These are phyloP conservation scores for Miscanthus lutarioriparius DNA, from an alignment of 176 grass and related monocot genomes.

Conservation along the genomic window DNA sequence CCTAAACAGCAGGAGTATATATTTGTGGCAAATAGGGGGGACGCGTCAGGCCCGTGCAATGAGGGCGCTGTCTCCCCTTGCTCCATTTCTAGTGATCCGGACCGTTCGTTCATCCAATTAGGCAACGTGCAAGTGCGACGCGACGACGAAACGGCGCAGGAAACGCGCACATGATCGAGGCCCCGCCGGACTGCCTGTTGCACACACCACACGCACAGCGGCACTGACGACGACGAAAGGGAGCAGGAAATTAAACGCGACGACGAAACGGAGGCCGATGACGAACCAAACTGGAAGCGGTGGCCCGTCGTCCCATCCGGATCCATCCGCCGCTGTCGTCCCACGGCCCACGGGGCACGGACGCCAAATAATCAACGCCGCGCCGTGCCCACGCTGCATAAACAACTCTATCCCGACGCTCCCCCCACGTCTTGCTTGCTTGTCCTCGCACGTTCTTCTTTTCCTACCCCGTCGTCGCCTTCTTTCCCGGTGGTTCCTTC, in stretches of 20 bases:
- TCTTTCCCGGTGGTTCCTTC: too few species aligned
- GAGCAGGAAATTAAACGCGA: neutral
- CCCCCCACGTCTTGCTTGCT: too few species aligned
- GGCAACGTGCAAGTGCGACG: neutral
- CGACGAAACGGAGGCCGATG: neutral
- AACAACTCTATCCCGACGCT: neutral
- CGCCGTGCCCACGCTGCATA: conserved; percentile 18
- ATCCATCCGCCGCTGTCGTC: neutral
- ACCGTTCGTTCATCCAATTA: neutral
- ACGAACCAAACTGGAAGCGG: neutral
- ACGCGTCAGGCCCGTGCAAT: neutral
- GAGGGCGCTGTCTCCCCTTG: neutral
- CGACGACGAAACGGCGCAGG: neutral
- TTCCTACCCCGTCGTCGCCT: too few species aligned
- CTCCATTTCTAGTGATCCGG: too few species aligned
- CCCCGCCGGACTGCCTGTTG: too few species aligned
- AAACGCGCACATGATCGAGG: too few species aligned
- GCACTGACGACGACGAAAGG: neutral
- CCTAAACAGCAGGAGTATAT: too few species aligned
- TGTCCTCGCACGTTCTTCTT: too few species aligned
- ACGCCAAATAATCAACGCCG: neutral
- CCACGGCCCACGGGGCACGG: too few species aligned
- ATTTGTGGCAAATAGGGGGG: too few species aligned
- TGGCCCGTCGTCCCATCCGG: neutral
- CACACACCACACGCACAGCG: too few species aligned